phyloP scores from a whole-genome alignment of 352 stramenopile genomes.

The Phytophthora ohioensis region DNA sequence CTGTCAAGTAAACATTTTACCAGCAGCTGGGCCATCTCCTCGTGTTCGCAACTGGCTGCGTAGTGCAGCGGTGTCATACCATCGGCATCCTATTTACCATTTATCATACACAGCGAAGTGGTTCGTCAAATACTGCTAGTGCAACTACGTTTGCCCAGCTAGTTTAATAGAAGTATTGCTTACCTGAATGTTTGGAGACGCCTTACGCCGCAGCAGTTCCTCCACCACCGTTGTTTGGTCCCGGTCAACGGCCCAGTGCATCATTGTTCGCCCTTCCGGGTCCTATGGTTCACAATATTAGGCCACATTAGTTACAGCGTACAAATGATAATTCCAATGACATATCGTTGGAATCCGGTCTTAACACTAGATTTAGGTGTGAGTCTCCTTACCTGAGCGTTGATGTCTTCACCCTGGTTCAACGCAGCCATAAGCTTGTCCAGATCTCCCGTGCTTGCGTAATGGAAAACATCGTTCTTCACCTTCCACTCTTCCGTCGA shows the following conservation, averaged over 20 bases:
- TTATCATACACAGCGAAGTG: not conserved
- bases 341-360: not conserved
- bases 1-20: constrained; percentile 41
- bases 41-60: constrained; percentile 75
- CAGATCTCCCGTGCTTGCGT: constrained; percentile 69
- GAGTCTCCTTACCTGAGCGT: constrained; percentile 45
- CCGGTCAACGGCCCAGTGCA: constrained; percentile 84
- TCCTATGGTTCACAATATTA: constrained; percentile 47
- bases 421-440: constrained; percentile 59
- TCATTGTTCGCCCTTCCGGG: constrained; percentile 79
- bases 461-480: constrained; percentile 77
- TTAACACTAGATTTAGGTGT: not conserved
- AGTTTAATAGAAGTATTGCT: not conserved
- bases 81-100: constrained; percentile 59
- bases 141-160: not conserved
- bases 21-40: constrained; percentile 70
- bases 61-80: constrained; percentile 88
- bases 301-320: not conserved
- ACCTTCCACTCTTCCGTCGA: constrained; percentile 84
- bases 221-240: constrained; percentile 61
- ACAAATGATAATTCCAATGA: constrained; percentile 4
- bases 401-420: constrained; percentile 50
- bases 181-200: constrained; percentile 71
- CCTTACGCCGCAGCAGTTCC: constrained; percentile 60
- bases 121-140: constrained; percentile 13